These are phyloP conservation scores for Rutstroemia sp. DNA, from an alignment of 2,329 filamentous ascomycete genomes.

Conservation along the genomic window DNA sequence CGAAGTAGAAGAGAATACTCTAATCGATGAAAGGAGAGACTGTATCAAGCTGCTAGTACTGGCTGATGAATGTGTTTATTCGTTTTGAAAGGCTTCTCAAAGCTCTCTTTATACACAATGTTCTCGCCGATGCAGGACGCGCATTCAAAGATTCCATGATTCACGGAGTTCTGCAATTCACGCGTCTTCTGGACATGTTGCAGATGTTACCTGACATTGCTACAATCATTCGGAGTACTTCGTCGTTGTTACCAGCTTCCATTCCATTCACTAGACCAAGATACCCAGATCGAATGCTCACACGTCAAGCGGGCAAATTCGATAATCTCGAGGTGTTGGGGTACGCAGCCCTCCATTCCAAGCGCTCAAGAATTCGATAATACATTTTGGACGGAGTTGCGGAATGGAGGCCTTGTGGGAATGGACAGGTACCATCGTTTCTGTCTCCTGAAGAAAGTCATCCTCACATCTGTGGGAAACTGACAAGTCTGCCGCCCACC, in stretches of 20 bases:
- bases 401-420: background rate
- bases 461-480: background rate
- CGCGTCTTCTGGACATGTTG: background rate
- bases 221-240: background rate
- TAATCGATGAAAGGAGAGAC: too few species aligned
- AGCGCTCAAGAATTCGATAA: background rate
- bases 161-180: too few species aligned
- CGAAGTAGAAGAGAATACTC: too few species aligned
- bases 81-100: background rate
- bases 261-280: background rate
- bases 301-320: background rate
- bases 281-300: background rate
- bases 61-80: too few species aligned
- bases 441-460: background rate
- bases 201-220: background rate
- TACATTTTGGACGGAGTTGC: too few species aligned
- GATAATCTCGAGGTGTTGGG: background rate
- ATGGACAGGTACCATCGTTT: background rate
- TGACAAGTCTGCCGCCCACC: background rate
- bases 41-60: too few species aligned
- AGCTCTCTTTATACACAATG: background rate
- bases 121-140: background rate
- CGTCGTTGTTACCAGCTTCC: background rate
- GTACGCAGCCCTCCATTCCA: background rate
- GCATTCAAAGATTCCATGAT: too few species aligned